Evolutionary conservation across 2,329 filamentous ascomycete genomes (phyloP).

Genomic region (Cladosporium velox): DNA sequence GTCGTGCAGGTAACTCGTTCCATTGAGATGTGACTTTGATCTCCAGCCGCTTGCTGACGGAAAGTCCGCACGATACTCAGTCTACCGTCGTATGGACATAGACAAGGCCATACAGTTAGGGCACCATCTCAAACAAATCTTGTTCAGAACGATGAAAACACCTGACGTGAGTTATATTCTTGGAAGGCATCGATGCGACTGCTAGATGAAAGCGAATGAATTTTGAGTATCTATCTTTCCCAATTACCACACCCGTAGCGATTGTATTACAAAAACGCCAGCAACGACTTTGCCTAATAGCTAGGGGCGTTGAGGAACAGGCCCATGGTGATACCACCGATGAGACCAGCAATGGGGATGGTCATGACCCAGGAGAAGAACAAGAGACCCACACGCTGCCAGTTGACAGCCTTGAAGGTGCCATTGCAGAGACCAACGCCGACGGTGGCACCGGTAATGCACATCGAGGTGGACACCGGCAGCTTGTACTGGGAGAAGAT

Average conservation of each 20-base stretch:
- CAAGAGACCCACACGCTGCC: conserved; percentile 63
- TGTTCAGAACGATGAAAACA: too few species aligned
- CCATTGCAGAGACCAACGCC: conserved; percentile 64
- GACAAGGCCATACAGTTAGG: too few species aligned
- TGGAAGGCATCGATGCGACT: conserved; percentile 26
- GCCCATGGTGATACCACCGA: conserved; percentile 63
- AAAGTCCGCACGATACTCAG: too few species aligned
- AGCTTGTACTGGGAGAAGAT: conserved; percentile 64
- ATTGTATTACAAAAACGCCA: neutral
- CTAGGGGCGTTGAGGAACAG: conserved; percentile 63
- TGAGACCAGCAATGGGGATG: conserved; percentile 57
- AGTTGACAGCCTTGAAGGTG: conserved; percentile 61
- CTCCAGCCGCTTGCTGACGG: too few species aligned
- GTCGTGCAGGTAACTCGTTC: neutral
- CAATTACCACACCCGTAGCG: neutral
- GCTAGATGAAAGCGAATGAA: neutral
- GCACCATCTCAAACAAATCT: too few species aligned
- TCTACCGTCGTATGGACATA: too few species aligned
- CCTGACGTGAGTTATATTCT: neutral
- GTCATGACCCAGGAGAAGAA: conserved; percentile 64
- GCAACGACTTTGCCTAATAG: conserved; percentile 19
- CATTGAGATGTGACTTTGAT: too few species aligned
- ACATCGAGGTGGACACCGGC: conserved; percentile 66
- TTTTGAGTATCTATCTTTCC: neutral
- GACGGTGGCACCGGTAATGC: conserved; percentile 63